These are phyloP conservation scores for Eruca vesicaria DNA, from an alignment of 441 rosid species.

Conservation along the genomic window DNA sequence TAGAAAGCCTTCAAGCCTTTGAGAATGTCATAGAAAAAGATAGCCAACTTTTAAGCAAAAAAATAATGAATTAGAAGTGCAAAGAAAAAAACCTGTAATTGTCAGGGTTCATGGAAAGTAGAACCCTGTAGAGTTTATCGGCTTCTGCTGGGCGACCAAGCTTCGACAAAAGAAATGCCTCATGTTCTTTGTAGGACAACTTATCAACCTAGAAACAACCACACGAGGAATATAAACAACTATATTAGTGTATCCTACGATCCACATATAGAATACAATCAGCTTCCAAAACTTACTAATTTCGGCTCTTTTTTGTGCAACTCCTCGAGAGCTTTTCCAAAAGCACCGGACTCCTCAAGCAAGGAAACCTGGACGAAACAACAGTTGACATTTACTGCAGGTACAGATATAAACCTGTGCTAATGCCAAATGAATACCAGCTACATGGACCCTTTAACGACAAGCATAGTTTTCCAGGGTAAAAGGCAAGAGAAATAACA, in stretches of 20 bases:
- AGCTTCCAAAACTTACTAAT: slow-evolving; percentile 57
- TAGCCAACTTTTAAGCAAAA: neutral
- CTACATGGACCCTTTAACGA: neutral
- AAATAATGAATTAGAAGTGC: slow-evolving; percentile 8
- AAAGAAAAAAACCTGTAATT: slow-evolving; percentile 71
- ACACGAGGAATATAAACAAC: slow-evolving; percentile 27
- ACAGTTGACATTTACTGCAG: slow-evolving; percentile 10
- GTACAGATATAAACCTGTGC: slow-evolving; percentile 4
- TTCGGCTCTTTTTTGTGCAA: slow-evolving; percentile 69
- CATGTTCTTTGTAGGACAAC: slow-evolving; percentile 82
- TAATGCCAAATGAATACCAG: slow-evolving; percentile 3
- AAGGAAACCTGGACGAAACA: slow-evolving; percentile 62
- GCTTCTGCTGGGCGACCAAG: slow-evolving; percentile 80
- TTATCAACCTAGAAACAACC: slow-evolving; percentile 73
- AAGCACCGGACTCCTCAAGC: slow-evolving; percentile 77
- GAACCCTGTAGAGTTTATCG: slow-evolving; percentile 62
- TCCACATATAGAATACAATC: slow-evolving; percentile 1
- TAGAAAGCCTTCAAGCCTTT: slow-evolving; percentile 16
- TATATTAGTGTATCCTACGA: neutral
- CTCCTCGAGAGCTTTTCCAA: slow-evolving; percentile 80
- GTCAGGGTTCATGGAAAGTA: slow-evolving; percentile 96
- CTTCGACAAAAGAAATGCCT: slow-evolving; percentile 81
- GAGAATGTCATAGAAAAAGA: neutral
- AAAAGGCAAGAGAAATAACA: neutral
- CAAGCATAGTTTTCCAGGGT: neutral